Conservation (phyloP, 805 yeast genomes). For the Saturnispora bothae region DNA sequence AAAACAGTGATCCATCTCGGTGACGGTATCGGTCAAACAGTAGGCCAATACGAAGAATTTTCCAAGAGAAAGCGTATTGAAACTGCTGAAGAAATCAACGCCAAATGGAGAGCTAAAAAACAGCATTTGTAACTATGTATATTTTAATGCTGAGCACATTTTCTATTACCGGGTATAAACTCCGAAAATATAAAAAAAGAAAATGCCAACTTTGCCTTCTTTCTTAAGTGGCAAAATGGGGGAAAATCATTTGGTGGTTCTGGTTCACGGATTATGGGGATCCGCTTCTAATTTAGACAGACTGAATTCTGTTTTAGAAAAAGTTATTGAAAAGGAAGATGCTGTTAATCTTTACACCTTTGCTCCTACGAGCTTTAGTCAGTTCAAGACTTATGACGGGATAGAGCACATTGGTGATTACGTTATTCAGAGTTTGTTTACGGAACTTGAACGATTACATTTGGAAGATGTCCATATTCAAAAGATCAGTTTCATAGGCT, state of each 20-base stretch:
- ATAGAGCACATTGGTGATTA: slow-evolving; percentile 61
- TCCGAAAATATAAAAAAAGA: neutral
- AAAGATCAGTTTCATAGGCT: slow-evolving; percentile 71
- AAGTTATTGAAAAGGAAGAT: slow-evolving; percentile 22
- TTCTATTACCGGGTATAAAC: slow-evolving; percentile 1
- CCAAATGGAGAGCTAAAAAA: slow-evolving; percentile 35
- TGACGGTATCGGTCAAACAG: slow-evolving; percentile 65
- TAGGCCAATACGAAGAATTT: slow-evolving; percentile 47
- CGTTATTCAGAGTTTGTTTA: slow-evolving; percentile 53
- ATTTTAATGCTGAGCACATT: slow-evolving; percentile 1
- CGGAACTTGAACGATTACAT: slow-evolving; percentile 29
- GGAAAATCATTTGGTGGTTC: slow-evolving; percentile 48
- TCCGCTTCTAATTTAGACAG: slow-evolving; percentile 47
- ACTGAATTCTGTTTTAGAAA: slow-evolving; percentile 33
- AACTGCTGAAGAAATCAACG: slow-evolving; percentile 60
- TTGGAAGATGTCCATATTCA: slow-evolving; percentile 24
- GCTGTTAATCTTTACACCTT: slow-evolving; percentile 28
- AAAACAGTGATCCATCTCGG: slow-evolving; percentile 40
- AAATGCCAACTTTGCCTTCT: neutral
- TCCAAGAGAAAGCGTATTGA: slow-evolving; percentile 47
- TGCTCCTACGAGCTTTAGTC: slow-evolving; percentile 51
- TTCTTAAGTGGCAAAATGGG: neutral
- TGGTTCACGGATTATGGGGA: slow-evolving; percentile 78
- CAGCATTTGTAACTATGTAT: neutral
- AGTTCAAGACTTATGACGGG: slow-evolving; percentile 80